phyloP scores from a whole-genome alignment of 2,329 filamentous ascomycete species.

The Fusarium sp. region DNA sequence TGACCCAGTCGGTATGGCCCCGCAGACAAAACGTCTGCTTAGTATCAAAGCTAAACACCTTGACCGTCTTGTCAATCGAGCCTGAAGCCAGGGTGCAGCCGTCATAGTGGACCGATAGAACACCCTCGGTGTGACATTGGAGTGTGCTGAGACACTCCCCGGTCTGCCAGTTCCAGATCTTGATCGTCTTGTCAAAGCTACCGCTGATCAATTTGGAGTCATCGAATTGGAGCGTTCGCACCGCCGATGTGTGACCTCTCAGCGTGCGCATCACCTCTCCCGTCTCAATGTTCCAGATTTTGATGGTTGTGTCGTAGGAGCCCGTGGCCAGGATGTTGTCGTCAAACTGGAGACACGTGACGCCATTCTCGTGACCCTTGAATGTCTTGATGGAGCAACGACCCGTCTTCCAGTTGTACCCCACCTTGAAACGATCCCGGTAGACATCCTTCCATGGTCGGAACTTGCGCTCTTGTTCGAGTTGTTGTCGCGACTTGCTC shows the following conservation, averaged over 20 bases:
- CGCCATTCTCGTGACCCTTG: conserved; percentile 85
- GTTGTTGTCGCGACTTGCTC: conserved; percentile 48
- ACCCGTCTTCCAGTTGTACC: conserved; percentile 97
- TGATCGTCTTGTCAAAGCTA: conserved; percentile 87
- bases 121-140: conserved; percentile 81
- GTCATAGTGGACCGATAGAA: conserved; percentile 90
- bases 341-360: conserved; percentile 70
- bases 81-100: conserved; percentile 87
- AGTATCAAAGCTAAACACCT: conserved; percentile 91
- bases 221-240: conserved; percentile 93
- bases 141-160: conserved; percentile 88
- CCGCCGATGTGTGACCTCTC: conserved; percentile 82
- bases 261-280: conserved; percentile 89
- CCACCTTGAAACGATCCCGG: conserved; percentile 93
- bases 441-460: conserved; percentile 97
- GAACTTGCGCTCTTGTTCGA: conserved; percentile 61
- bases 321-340: conserved; percentile 93
- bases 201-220: conserved; percentile 92
- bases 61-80: conserved; percentile 89
- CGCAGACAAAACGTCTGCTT: conserved; percentile 83
- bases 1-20: conserved; percentile 95
- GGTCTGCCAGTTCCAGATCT: conserved; percentile 97
- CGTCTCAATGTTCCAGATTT: conserved; percentile 94
- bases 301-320: conserved; percentile 94
- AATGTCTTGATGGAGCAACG: conserved; percentile 87